Conservation (phyloP, 331 rosid genomes). For the Pyracantha coccinea region DNA sequence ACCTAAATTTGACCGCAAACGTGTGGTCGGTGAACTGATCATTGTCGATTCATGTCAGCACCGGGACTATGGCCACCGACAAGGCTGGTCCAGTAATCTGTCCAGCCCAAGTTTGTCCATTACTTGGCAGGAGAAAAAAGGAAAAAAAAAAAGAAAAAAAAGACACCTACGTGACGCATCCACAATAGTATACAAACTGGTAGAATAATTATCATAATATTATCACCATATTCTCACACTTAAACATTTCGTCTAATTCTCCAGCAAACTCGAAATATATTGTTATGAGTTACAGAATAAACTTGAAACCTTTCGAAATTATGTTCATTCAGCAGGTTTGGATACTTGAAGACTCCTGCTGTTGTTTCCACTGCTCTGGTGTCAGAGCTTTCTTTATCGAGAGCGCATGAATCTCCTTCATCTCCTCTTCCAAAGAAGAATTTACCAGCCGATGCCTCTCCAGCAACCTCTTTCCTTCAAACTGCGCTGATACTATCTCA, state of each 20-base stretch:
- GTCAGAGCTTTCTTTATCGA: constrained; percentile 81
- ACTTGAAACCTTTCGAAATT: background rate
- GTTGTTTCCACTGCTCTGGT: constrained; percentile 89
- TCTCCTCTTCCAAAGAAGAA: constrained; percentile 65
- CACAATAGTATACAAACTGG: background rate
- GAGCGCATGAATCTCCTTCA: constrained; percentile 92
- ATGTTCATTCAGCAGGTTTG: constrained; percentile 36
- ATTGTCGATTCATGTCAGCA: no score
- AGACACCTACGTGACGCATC: no score
- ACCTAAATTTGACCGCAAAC: no score
- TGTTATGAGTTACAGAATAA: background rate
- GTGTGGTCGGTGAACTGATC: no score
- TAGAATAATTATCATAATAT: background rate
- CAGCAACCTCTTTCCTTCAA: constrained; percentile 78
- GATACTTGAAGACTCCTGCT: constrained; percentile 50
- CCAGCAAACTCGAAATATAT: background rate
- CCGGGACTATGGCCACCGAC: no score
- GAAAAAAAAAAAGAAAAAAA: no score
- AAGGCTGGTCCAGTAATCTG: no score
- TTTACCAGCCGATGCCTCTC: constrained; percentile 93
- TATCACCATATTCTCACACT: background rate
- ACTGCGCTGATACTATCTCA: constrained; percentile 69
- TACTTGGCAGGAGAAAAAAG: no score
- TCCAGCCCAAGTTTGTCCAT: no score
- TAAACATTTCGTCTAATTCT: background rate